Percentiles rank a stretch among this genome's conserved stretches.
phyloP scores from a whole-genome alignment of 1,284 basidiomycete species.

The Clitocybe nebularis region DNA sequence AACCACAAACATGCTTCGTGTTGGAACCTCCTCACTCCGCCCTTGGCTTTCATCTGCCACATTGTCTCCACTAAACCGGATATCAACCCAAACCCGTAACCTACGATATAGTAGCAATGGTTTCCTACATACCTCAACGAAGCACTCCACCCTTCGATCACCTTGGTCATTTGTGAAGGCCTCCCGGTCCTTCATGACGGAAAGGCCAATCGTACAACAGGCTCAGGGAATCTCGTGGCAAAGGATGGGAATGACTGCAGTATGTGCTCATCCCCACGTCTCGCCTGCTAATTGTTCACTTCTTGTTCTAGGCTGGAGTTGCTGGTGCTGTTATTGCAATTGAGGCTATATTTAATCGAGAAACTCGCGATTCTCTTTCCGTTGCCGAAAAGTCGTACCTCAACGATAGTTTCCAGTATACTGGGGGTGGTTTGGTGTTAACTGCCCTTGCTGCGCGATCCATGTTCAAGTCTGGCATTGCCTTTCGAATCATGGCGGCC shows the following conservation, averaged over 20 bases:
- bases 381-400: constrained; percentile 64
- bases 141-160: constrained; percentile 11
- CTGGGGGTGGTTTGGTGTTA: constrained; percentile 74
- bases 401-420: constrained; percentile 84
- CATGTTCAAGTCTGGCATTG: constrained; percentile 74
- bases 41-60: constrained; percentile 10
- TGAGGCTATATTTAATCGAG: constrained; percentile 70
- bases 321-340: constrained; percentile 64
- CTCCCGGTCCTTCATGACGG: constrained; percentile 28
- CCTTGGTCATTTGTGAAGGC: constrained; percentile 15
- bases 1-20: constrained; percentile 14
- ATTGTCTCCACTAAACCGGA: constrained; percentile 5
- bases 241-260: constrained; percentile 38
- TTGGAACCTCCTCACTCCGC: constrained; percentile 11
- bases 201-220: constrained; percentile 27
- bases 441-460: constrained; percentile 77
- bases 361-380: constrained; percentile 68
- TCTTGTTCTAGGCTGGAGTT: constrained; percentile 50
- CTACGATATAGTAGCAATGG: constrained; percentile 8
- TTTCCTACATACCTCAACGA: constrained; percentile 14
- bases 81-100: constrained; percentile 14
- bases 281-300: not conserved
- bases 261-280: constrained; percentile 18
- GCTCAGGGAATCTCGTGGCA: constrained; percentile 35
- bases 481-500: constrained; percentile 77